Base-by-base conservation (phyloP, 495 filamentous ascomycete genomes). In the Penicillium turbatum region DNA sequence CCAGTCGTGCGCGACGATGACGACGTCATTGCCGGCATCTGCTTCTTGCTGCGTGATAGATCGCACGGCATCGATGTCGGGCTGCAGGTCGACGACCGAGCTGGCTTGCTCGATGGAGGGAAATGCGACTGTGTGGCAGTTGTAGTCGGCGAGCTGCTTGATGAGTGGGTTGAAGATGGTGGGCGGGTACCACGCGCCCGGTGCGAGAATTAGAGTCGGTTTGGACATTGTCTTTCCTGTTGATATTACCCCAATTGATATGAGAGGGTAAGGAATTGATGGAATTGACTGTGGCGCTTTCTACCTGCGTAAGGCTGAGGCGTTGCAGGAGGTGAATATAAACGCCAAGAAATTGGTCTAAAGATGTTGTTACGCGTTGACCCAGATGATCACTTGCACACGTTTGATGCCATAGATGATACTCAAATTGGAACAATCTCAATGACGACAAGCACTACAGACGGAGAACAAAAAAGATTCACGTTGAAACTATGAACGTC, bases 1-100 rank as follows among this genome's bases (percentile, higher is more conserved):
- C 67, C 79, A 82, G 34, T 75, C 78, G 58, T 76, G 72, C 29
- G 64, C 57, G 24, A 76, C 45, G 21, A 76, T 38, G 10, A 74
- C 46, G 11, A 76, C 63, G n/a, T 74, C 70, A 21, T 64, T 53
- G 6, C 70, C 69, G 0, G 53, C 61, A 11, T 66, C 45, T 19
- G 56, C 58, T 40, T 63, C 70, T 5, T 47, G 35, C 26, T 64
- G 59, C 24, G 72, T 63, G 0, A 66, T 43, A 2, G 55, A 41
- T 12, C 69, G 66, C 36, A 73, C 56, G 0, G 59, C 55, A 0
- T 38, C 41, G n/a, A 70, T 70, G 40, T 74, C 72, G 0, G 58
- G 59, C 31, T 65, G 48, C 1, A 73, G 56, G n/a, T 65, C 62
- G 37, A 57, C 32, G 1, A 69, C 56, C 3, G 47, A 49, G 1